Conservation (phyloP, 2,329 filamentous ascomycete genomes). For the Talaromyces atroroseus region DNA sequence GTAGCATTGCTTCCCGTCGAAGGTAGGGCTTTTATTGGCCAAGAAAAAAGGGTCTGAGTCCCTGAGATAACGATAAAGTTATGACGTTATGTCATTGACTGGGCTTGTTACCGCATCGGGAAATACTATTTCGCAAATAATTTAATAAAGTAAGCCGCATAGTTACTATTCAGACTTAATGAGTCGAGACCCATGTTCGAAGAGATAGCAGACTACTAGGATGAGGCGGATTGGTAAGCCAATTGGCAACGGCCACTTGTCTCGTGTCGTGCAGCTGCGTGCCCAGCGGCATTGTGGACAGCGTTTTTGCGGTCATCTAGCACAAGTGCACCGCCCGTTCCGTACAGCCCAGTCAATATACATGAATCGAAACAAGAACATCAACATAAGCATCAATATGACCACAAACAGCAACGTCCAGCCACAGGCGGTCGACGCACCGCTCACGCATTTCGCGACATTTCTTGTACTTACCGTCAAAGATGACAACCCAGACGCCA, state of each 20-base stretch:
- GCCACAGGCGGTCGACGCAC: conserved; percentile 46
- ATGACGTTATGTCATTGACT: background rate
- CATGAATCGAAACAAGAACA: background rate
- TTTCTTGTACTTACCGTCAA: conserved; percentile 49
- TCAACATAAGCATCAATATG: no score
- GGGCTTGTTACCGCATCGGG: background rate
- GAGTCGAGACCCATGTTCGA: background rate
- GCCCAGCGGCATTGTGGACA: background rate
- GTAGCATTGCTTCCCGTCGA: no score
- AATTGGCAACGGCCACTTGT: background rate
- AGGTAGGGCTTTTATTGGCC: no score
- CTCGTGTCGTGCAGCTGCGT: background rate
- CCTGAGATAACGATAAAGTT: no score
- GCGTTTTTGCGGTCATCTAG: background rate
- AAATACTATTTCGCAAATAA: background rate
- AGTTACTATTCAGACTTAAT: no score
- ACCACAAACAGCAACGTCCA: conserved; percentile 23
- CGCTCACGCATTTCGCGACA: conserved; percentile 49
- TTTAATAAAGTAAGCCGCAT: no score
- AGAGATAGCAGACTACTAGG: background rate
- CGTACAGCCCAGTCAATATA: background rate
- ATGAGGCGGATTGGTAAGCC: background rate
- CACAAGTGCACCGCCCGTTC: background rate
- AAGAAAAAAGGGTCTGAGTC: no score
- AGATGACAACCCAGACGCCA: conserved; percentile 27